Evolutionary conservation across 2,329 filamentous ascomycete genomes (phyloP), one percentile per base, ranked within the genome.

Genomic region (Arthrobotrys iridis): DNA sequence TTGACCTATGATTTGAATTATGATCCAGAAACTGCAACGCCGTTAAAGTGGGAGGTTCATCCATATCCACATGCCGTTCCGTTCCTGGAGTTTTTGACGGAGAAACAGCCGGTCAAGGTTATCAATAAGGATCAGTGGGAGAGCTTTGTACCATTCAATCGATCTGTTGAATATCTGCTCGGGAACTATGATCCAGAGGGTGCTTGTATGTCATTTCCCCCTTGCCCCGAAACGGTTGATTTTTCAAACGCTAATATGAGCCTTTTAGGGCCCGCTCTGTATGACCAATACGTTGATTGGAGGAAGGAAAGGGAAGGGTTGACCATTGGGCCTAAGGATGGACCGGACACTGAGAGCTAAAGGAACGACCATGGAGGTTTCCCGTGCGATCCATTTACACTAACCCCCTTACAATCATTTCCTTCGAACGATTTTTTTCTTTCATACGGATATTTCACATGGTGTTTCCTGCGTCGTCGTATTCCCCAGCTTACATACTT

Each of bases 71-170:
- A 80, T 28, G 65, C 71, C 7, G 48, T 65, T 10, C 73, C 79
- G 3, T 80, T 80, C 50, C 46, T 79, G 26, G 76, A 79, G 24
- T 80, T 78, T 46, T 68, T 80, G 45, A 63, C 68, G 33, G 68
- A 77, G 22, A 77, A 76, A 22, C 71, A 66, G 28, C 75, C 78
- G 18, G 77, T 78, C 7, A 77, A 77, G 46, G 79, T 79, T 35
- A 77, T 80, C 33, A 80, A 78, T n/a, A 79, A 77, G 52, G 79
- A 80, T 45, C 79, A 80, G 33, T 80, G 78, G 74, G 77, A 79
- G 37, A 79, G 79, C n/a, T 79, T 80, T 73, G 13, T 79, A 3
- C 77, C 78, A n/a, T 79, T 80, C 68, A 80, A 80, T 64, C 63
- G 43, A 20, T 63, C 76, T 30, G 77, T 80, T 1, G 62, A 72